Evolutionary conservation across 768 basidiomycete genomes (phyloP).

Genomic region (Trametes punicea): DNA sequence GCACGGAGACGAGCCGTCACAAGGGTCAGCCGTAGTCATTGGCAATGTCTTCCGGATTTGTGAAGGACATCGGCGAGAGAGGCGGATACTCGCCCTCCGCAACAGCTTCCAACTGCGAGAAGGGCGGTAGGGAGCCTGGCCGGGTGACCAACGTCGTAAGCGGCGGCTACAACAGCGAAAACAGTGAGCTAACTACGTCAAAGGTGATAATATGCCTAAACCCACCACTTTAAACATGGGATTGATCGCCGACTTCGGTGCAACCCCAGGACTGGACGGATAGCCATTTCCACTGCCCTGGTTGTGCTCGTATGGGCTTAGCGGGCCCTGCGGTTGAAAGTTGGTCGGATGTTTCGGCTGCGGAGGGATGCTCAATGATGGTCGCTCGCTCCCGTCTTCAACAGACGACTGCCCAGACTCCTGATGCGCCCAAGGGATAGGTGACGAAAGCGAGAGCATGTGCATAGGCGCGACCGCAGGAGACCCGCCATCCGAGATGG

Average conservation of each 20-base stretch:
- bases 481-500: constrained; percentile 63
- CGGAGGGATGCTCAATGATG: constrained; percentile 25
- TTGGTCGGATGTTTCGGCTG: constrained; percentile 31
- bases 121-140: constrained; percentile 59
- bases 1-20: constrained; percentile 3
- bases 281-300: constrained; percentile 48
- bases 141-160: constrained; percentile 19
- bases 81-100: constrained; percentile 74
- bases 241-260: constrained; percentile 70
- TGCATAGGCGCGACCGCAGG: constrained; percentile 67
- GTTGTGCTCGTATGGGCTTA: constrained; percentile 45
- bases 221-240: constrained; percentile 91
- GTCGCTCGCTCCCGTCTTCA: constrained; percentile 24
- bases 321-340: constrained; percentile 37
- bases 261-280: constrained; percentile 58
- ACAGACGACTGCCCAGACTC: constrained; percentile 22
- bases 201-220: constrained; percentile 22
- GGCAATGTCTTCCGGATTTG: constrained; percentile 44
- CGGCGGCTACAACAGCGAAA: constrained; percentile 21
- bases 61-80: constrained; percentile 75
- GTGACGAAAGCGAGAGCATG: constrained; percentile 66
- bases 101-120: constrained; percentile 78
- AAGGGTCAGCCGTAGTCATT: constrained; percentile 26
- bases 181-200: background rate
- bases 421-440: constrained; percentile 35